Percentiles rank a stretch among this genome's conserved stretches.
Evolutionary conservation across 306 rosid genomes (phyloP).

Genomic region (Gastrolobium villosum): DNA sequence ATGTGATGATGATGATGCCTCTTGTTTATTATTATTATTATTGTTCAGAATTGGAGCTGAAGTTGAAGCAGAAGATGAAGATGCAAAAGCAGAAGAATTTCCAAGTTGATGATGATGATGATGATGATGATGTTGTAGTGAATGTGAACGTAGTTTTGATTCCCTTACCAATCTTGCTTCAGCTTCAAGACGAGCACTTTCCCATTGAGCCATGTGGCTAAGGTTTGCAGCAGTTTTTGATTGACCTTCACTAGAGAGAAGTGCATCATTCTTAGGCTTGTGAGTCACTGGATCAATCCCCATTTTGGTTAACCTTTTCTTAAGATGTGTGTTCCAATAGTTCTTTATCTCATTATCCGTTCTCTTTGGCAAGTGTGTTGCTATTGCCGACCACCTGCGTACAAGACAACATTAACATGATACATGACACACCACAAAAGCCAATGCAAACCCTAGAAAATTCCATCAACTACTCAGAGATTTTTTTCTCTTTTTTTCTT

Average conservation of each 20-base stretch:
- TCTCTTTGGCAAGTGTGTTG: slow-evolving; percentile 97
- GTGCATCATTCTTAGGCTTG: slow-evolving; percentile 88
- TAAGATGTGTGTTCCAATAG: slow-evolving; percentile 98
- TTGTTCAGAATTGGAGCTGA: slow-evolving; percentile 39
- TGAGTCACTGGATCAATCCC: slow-evolving; percentile 97
- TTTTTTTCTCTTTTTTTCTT: background rate
- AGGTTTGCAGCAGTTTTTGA: slow-evolving; percentile 88
- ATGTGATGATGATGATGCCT: background rate
- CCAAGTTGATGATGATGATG: slow-evolving; percentile 56
- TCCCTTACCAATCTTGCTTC: slow-evolving; percentile 96
- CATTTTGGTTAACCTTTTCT: slow-evolving; percentile 94
- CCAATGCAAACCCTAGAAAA: slow-evolving; percentile 46
- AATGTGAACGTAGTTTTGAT: slow-evolving; percentile 76
- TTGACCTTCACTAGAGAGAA: slow-evolving; percentile 72
- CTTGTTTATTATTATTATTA: slow-evolving; percentile 35
- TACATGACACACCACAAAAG: slow-evolving; percentile 38
- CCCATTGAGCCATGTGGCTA: slow-evolving; percentile 99
- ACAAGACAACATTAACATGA: slow-evolving; percentile 32
- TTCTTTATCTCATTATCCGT: slow-evolving; percentile 97
- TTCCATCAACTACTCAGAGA: slow-evolving; percentile 37
- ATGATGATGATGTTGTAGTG: slow-evolving; percentile 46
- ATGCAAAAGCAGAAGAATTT: slow-evolving; percentile 44
- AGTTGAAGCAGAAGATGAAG: slow-evolving; percentile 58
- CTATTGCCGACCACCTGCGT: slow-evolving; percentile 98
- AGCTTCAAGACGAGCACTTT: slow-evolving; percentile 98